Percentiles rank a stretch among this genome's conserved stretches.
These are phyloP conservation scores for Wickerhamomyces silvicola DNA, from an alignment of 805 yeast species.

Conservation along the genomic window DNA sequence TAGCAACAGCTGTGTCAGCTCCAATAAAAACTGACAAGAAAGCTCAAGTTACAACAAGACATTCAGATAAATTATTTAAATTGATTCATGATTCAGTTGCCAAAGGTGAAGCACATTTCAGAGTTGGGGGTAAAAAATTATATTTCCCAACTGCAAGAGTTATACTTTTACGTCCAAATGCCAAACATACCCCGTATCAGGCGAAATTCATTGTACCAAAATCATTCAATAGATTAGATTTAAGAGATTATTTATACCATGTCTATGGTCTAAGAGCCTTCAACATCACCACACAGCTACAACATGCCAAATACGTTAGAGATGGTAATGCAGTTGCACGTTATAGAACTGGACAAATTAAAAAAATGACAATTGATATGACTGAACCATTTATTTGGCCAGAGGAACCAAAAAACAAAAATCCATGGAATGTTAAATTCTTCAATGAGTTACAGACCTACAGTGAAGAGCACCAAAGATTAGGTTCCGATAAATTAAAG, in stretches of 20 bases:
- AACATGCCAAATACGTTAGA: conserved; percentile 64
- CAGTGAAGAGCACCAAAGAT: conserved; percentile 41
- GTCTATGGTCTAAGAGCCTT: conserved; percentile 86
- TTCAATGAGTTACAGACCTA: conserved; percentile 44
- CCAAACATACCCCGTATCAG: conserved; percentile 96
- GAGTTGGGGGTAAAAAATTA: conserved; percentile 66
- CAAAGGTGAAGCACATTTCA: conserved; percentile 70
- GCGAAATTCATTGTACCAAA: conserved; percentile 95
- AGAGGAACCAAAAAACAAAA: conserved; percentile 40
- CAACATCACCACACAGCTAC: conserved; percentile 78
- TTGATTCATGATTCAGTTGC: conserved; percentile 41
- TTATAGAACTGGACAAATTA: conserved; percentile 71
- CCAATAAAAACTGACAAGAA: conserved; percentile 14
- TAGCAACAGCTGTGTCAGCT: conserved; percentile 24
- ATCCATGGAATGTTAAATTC: conserved; percentile 34
- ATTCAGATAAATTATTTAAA: conserved; percentile 20
- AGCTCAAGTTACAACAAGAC: conserved; percentile 16
- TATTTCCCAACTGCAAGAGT: conserved; percentile 85
- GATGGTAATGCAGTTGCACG: conserved; percentile 58
- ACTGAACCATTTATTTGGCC: conserved; percentile 97
- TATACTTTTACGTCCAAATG: conserved; percentile 79
- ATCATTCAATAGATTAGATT: conserved; percentile 86
- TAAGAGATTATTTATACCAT: conserved; percentile 88
- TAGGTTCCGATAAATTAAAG: conserved; percentile 63
- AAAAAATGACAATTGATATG: conserved; percentile 97